A percentile compares a stretch with the other conserved stretches of the same genome.
Conservation (phyloP, 352 stramenopile genomes). For the Pythium myriotylum region DNA sequence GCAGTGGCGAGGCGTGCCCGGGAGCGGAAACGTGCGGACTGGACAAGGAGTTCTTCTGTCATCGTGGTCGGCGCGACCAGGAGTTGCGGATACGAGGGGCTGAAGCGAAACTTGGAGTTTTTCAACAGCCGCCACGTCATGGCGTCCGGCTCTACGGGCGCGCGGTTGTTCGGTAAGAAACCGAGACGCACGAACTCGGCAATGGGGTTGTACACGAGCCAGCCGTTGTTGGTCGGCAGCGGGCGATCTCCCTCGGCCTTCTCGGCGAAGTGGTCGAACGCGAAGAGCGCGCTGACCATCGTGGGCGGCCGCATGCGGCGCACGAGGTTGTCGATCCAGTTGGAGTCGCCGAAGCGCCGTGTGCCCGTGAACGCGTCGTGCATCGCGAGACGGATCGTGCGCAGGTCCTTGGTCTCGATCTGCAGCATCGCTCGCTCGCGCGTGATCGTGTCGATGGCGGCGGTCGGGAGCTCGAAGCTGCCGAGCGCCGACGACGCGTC, state of each 20-base stretch:
- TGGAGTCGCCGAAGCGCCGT: conserved; percentile 74
- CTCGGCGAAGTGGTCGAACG: conserved; percentile 73
- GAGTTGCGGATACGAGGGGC: conserved; percentile 92
- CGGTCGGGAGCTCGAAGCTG: conserved; percentile 75
- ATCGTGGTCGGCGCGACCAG: conserved; percentile 93
- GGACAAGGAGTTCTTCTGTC: conserved; percentile 88
- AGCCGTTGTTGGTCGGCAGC: conserved; percentile 68
- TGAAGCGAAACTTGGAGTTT: conserved; percentile 90
- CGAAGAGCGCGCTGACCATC: conserved; percentile 66
- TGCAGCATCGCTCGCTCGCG: conserved; percentile 73
- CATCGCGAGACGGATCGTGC: conserved; percentile 74
- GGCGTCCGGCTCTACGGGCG: conserved; percentile 19
- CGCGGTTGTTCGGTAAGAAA: conserved; percentile 44
- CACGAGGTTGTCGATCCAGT: conserved; percentile 74
- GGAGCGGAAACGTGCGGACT: conserved; percentile 90
- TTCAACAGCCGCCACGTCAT: conserved; percentile 83
- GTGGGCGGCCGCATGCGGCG: conserved; percentile 76
- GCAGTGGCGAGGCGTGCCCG: conserved; percentile 91
- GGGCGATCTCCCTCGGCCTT: conserved; percentile 44
- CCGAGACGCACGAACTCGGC: conserved; percentile 78
- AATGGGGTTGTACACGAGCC: conserved; percentile 76
- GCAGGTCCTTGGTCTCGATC: conserved; percentile 75
- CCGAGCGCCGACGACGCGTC: conserved; percentile 79
- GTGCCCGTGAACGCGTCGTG: conserved; percentile 80
- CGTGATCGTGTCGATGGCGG: conserved; percentile 71